These are phyloP conservation scores for Komagataella mondaviorum DNA, from an alignment of 805 yeast genomes.

Conservation along the genomic window DNA sequence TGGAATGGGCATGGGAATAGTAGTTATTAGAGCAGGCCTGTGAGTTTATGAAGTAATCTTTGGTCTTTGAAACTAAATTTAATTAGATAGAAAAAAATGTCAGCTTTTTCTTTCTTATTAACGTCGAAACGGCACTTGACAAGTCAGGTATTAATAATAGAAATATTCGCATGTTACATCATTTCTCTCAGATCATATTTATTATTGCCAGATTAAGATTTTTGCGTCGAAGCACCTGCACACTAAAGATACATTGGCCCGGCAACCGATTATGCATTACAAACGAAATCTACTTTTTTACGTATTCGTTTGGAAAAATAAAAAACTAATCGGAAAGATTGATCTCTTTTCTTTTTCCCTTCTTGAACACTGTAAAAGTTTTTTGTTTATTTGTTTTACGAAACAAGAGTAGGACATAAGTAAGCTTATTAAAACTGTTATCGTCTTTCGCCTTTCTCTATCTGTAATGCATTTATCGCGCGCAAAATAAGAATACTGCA, in stretches of 20 bases:
- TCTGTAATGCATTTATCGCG: no score
- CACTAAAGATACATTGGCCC: background rate
- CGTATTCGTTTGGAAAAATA: no score
- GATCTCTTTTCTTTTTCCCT: no score
- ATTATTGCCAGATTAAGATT: background rate
- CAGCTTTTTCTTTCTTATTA: background rate
- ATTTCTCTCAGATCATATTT: background rate
- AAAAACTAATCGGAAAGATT: no score
- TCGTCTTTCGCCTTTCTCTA: no score
- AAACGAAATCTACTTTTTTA: background rate
- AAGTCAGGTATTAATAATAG: background rate
- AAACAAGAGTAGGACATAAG: no score
- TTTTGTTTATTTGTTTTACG: no score
- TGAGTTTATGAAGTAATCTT: background rate
- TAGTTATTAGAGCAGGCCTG: background rate
- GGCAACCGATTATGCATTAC: background rate
- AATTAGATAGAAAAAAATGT: background rate
- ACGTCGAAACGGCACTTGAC: background rate
- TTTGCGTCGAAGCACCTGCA: background rate
- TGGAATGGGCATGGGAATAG: conserved; percentile 16
- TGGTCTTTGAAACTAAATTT: background rate
- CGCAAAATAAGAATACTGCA: no score
- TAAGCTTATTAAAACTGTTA: no score
- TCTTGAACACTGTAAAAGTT: no score
- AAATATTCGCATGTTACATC: background rate